phyloP scores from a whole-genome alignment of 768 basidiomycete species.

The Panaeolus cyanescens region DNA sequence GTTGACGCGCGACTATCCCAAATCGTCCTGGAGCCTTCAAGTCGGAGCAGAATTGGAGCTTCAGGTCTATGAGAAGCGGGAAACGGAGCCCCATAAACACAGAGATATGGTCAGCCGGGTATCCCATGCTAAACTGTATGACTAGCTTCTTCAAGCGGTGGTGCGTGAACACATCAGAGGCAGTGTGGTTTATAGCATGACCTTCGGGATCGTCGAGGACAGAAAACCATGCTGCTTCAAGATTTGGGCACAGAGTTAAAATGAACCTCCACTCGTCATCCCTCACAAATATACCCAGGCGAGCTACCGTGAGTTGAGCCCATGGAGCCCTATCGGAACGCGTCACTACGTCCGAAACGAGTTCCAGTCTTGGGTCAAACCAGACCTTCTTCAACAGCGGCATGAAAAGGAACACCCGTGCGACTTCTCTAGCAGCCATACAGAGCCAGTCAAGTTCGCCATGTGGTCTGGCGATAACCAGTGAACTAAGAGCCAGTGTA shows the following conservation, averaged over 20 bases:
- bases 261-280: not conserved
- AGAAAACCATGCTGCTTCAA: not conserved
- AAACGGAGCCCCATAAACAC: not conserved
- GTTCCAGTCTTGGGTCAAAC: not conserved
- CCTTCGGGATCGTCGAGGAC: not conserved
- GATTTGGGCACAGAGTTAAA: not conserved
- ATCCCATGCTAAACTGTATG: not conserved
- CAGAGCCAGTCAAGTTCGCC: not conserved
- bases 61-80: not conserved
- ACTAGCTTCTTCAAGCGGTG: not conserved
- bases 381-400: not conserved
- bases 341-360: not conserved
- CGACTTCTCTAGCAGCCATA: not conserved
- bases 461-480: not conserved
- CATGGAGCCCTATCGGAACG: not conserved
- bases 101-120: not conserved
- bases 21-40: not conserved
- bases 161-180: not conserved
- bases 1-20: not conserved
- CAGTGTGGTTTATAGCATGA: too few species aligned
- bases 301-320: not conserved
- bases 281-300: not conserved
- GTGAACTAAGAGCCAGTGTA: not conserved
- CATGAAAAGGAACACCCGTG: not conserved
- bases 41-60: not conserved